These are phyloP conservation scores for Corymbia calophylla DNA, from an alignment of 441 rosid species.

Conservation along the genomic window DNA sequence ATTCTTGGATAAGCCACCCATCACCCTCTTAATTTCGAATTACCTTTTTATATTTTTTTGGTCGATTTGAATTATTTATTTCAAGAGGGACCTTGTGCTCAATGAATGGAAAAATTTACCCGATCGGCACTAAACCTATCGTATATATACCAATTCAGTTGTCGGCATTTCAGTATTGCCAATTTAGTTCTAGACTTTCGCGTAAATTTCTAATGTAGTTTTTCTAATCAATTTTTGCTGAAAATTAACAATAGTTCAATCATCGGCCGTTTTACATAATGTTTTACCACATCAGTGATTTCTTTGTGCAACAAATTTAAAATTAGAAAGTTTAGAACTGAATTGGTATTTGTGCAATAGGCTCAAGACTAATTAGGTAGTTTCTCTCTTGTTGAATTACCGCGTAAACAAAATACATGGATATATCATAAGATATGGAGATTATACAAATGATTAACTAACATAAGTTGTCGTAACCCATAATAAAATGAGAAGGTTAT, in stretches of 20 bases:
- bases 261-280: rapidly evolving
- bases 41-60: neutral
- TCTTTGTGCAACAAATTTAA: neutral
- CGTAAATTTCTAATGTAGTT: neutral
- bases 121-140: neutral
- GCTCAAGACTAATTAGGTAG: neutral
- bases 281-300: rapidly evolving
- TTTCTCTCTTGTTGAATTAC: neutral
- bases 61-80: neutral
- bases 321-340: neutral
- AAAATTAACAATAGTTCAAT: neutral
- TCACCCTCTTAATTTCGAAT: neutral
- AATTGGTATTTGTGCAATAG: rapidly evolving
- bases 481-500: neutral
- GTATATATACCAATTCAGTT: too few species aligned
- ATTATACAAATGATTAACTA: neutral
- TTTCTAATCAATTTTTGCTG: rapidly evolving
- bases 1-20: neutral
- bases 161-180: neutral
- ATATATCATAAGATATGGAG: neutral
- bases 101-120: neutral
- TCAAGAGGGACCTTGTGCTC: neutral
- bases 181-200: neutral
- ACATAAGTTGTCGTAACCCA: neutral
- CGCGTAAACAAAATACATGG: neutral